These are phyloP conservation scores for Hymenoscyphus fructigenus DNA, from an alignment of 2,329 filamentous ascomycete species.

Conservation along the genomic window DNA sequence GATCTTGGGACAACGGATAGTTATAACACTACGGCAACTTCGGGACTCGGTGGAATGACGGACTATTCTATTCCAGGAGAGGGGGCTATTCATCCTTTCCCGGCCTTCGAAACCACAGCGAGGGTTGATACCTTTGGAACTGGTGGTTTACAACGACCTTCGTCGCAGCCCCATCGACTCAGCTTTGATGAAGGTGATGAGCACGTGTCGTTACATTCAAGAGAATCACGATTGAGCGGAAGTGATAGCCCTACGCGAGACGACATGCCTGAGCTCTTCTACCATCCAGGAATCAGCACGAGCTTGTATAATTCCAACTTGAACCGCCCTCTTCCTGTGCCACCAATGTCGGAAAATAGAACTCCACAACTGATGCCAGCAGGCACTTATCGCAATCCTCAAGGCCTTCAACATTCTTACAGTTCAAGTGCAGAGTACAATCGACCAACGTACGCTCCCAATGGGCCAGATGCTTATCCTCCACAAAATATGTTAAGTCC, in stretches of 20 bases:
- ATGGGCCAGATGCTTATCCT: conserved; percentile 33
- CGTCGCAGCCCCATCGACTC: conserved; percentile 67
- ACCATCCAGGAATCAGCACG: conserved; percentile 76
- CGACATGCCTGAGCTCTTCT: conserved; percentile 88
- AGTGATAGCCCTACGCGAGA: conserved; percentile 68
- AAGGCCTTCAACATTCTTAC: conserved; percentile 48
- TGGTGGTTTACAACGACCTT: conserved; percentile 81
- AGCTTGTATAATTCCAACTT: conserved; percentile 52
- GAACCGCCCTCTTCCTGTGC: conserved; percentile 61
- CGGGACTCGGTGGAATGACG: conserved; percentile 36
- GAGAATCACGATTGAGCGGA: conserved; percentile 43
- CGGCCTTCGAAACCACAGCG: conserved; percentile 42
- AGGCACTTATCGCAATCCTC: conserved; percentile 60
- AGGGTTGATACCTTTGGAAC: conserved; percentile 81
- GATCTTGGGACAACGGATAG: conserved; percentile 36
- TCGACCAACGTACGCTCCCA: conserved; percentile 27
- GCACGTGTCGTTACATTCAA: conserved; percentile 56
- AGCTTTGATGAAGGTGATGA: conserved; percentile 96
- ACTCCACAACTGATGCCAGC: conserved; percentile 50
- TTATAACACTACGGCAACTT: conserved; percentile 28
- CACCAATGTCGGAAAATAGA: conserved; percentile 47
- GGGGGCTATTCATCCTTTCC: conserved; percentile 57
- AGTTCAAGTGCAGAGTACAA: conserved; percentile 46
- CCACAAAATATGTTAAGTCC: conserved; percentile 46
- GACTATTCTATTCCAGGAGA: conserved; percentile 45